Evolutionary conservation across 805 yeast genomes (phyloP).

Genomic region (Candida michaelii): DNA sequence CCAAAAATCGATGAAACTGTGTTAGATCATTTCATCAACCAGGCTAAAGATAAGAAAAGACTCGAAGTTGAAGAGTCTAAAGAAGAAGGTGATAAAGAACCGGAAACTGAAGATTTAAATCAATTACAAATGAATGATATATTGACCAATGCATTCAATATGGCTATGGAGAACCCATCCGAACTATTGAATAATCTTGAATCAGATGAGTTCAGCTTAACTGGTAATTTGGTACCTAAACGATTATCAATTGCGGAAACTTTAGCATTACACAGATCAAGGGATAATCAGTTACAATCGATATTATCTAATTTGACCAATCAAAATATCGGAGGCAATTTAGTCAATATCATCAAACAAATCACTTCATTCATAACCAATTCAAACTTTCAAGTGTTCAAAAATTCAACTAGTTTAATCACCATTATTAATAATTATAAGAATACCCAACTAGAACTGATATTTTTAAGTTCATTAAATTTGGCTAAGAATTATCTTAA

Average conservation of each 20-base stretch:
- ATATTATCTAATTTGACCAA: slow-evolving; percentile 10
- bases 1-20: slow-evolving; percentile 38
- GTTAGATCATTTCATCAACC: slow-evolving; percentile 36
- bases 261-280: slow-evolving; percentile 51
- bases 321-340: slow-evolving; percentile 3
- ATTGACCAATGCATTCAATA: slow-evolving; percentile 71
- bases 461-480: slow-evolving; percentile 14
- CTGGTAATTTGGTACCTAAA: slow-evolving; percentile 16
- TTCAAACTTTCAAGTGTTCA: slow-evolving; percentile 17
- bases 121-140: slow-evolving; percentile 61
- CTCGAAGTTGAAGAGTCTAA: slow-evolving; percentile 31
- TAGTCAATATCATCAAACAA: slow-evolving; percentile 14
- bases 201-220: slow-evolving; percentile 19
- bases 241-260: slow-evolving; percentile 59
- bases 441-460: slow-evolving; percentile 10
- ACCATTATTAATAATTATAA: slow-evolving; percentile 14
- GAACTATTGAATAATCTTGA: slow-evolving; percentile 41
- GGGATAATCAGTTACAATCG: slow-evolving; percentile 22
- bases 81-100: slow-evolving; percentile 18
- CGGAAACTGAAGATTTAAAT: slow-evolving; percentile 39
- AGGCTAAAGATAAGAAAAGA: slow-evolving; percentile 22
- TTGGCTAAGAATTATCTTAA: slow-evolving; percentile 14
- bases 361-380: slow-evolving; percentile 15
- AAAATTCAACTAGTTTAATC: slow-evolving; percentile 15
- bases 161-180: slow-evolving; percentile 70